Evolutionary conservation across 441 rosid genomes (phyloP), one percentile per base, ranked within the genome.

Genomic region (Biscutella laevigata): DNA sequence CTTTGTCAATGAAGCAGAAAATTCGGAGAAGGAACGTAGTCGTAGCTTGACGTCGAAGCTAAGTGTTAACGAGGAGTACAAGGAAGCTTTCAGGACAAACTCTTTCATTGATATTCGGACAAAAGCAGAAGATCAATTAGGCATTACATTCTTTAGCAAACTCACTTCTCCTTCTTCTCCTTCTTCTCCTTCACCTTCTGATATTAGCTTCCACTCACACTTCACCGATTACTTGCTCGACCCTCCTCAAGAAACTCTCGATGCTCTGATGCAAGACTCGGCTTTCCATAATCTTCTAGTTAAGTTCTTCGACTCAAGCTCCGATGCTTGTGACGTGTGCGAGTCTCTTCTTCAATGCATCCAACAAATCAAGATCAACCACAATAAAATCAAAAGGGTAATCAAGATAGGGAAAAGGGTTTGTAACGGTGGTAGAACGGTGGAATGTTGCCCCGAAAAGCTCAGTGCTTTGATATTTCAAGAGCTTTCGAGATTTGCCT

Each of bases 21-120:
- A 61, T 56, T 72, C 77, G 5, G 56, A 55, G 20, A 64, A 44
- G 53, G 79, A 72, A 65, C 4, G 20, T 39, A 47, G 17, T 6
- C 57, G 55, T 50, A 68, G 69, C 77, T 73, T 71, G 40, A 52
- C 67, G 39, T 66, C 36, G 64, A 70, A 72, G 75, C 47, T 71
- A 55, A 80, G 64, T 58, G 78, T 90, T 11, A 75, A 74, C 53
- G 86, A 83, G 37, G 98, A 90, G 57, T 87, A 90, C 84, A 72
- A 69, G 63, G 73, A 80, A 76, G 95, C 87, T 50, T 81, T 87
- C 58, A 79, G 92, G 56, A 84, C 95, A 41, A 70, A 73, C 21
- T 90, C 98, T 32, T 90, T 81, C 58, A 52, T 69, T 12, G 92
- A 90, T 43, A 70, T 80, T 77, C 70, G 79, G 58, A 73, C 72